A percentile compares a stretch with the other conserved stretches of the same genome.
Conservation (phyloP, 306 rosid genomes). For the Cicer arietinum region DNA sequence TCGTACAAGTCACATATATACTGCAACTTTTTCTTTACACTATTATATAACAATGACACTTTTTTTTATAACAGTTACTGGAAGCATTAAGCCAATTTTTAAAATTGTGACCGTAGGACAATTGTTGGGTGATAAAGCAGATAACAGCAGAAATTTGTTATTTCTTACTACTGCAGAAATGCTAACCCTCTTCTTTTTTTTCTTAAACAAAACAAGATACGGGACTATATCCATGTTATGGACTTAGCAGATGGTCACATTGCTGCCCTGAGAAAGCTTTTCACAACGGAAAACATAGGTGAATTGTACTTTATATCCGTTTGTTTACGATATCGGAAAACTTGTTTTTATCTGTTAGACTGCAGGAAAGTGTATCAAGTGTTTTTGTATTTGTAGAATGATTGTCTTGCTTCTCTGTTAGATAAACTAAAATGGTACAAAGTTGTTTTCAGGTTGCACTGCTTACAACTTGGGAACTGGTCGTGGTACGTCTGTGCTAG, state of each 20-base stretch:
- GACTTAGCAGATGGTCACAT: conserved; percentile 99
- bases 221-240: conserved; percentile 99
- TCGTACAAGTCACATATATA: conserved; percentile 37
- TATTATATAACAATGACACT: not conserved
- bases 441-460: conserved; percentile 69
- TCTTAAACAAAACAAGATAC: conserved; percentile 58
- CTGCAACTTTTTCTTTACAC: conserved; percentile 17
- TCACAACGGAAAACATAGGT: conserved; percentile 71
- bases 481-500: conserved; percentile 84
- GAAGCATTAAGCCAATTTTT: not conserved
- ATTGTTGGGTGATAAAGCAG: conserved; percentile 2
- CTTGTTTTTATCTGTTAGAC: not conserved
- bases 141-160: not conserved
- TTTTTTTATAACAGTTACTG: not conserved
- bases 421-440: conserved; percentile 36
- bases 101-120: conserved; percentile 4
- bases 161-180: conserved; percentile 9
- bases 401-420: conserved; percentile 11
- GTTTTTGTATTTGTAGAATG: conserved; percentile 3
- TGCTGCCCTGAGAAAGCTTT: conserved; percentile 88
- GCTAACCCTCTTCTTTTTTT: conserved; percentile 17
- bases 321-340: not conserved
- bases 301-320: conserved; percentile 26
- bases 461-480: conserved; percentile 96
- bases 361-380: not conserved